Conservation (phyloP, 108 stramenopile species). For the Fragilaria radians region DNA sequence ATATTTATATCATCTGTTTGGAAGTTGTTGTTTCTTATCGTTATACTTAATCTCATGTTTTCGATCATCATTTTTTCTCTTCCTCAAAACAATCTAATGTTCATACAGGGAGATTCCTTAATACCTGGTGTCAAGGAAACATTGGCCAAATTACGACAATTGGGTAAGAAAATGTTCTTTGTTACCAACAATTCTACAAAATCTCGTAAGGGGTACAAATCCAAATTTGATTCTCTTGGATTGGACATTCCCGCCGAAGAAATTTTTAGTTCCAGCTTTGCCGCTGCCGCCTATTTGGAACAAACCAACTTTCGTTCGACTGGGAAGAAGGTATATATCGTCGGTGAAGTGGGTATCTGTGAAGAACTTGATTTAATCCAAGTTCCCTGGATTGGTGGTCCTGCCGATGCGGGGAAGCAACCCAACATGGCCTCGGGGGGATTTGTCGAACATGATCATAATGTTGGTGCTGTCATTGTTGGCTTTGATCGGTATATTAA, state of each 20-base stretch:
- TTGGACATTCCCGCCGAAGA: constrained; percentile 86
- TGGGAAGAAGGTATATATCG: constrained; percentile 95
- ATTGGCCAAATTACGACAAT: constrained; percentile 68
- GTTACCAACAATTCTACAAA: constrained; percentile 99
- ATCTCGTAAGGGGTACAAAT: constrained; percentile 87
- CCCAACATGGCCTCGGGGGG: constrained; percentile 90
- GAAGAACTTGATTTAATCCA: constrained; percentile 95
- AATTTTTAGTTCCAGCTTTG: constrained; percentile 92
- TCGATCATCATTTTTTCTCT: no score
- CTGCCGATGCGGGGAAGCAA: constrained; percentile 73
- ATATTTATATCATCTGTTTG: no score
- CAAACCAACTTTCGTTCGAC: constrained; percentile 91
- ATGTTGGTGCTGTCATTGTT: constrained; percentile 93
- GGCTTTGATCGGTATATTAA: constrained; percentile 95
- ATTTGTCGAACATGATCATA: constrained; percentile 74
- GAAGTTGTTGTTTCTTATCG: no score
- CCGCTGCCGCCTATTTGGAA: constrained; percentile 96
- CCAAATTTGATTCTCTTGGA: constrained; percentile 90
- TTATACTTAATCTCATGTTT: no score
- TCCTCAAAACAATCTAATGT: no score
- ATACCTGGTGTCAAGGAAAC: constrained; percentile 93
- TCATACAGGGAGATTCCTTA: constrained; percentile 78
- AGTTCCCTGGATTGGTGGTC: constrained; percentile 93
- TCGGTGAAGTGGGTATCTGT: constrained; percentile 94
- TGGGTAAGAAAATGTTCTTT: constrained; percentile 95